These are phyloP conservation scores for Leucogyrophana mollusca DNA, from an alignment of 768 basidiomycete species.

Conservation along the genomic window DNA sequence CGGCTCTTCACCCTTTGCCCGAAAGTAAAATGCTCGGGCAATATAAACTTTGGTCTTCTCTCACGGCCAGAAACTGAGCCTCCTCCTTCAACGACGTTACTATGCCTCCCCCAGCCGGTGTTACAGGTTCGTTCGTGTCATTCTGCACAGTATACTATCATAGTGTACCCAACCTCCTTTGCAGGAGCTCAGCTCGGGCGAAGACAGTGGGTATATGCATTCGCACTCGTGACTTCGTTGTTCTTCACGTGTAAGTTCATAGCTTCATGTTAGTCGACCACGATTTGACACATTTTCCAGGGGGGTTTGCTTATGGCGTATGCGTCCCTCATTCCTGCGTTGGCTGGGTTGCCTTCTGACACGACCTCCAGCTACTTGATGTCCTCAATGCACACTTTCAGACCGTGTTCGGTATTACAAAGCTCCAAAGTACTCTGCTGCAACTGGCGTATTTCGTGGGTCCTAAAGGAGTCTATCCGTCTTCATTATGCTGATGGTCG, in stretches of 20 bases:
- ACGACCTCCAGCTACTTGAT: constrained; percentile 51
- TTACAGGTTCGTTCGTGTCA: constrained; percentile 37
- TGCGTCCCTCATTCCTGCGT: constrained; percentile 12
- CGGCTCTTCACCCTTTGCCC: background rate
- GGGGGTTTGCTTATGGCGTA: constrained; percentile 71
- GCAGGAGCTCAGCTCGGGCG: constrained; percentile 40
- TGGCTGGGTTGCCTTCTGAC: constrained; percentile 9
- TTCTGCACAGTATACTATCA: background rate
- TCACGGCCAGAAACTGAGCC: background rate
- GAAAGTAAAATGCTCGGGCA: background rate
- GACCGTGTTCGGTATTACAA: constrained; percentile 61
- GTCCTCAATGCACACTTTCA: constrained; percentile 76
- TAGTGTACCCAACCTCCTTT: too few species aligned
- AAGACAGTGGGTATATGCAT: constrained; percentile 54
- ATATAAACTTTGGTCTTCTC: constrained; percentile 6
- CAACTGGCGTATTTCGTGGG: constrained; percentile 70
- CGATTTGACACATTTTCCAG: constrained; percentile 21
- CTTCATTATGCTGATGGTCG: background rate
- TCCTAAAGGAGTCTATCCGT: background rate
- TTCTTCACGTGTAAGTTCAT: constrained; percentile 66
- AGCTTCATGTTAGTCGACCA: background rate
- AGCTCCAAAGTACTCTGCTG: constrained; percentile 70
- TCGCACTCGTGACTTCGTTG: constrained; percentile 67
- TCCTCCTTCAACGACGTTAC: constrained; percentile 5
- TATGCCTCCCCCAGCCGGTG: constrained; percentile 40